phyloP scores from a whole-genome alignment of 2,329 filamentous ascomycete genomes.

The Diaporthe amygdali region DNA sequence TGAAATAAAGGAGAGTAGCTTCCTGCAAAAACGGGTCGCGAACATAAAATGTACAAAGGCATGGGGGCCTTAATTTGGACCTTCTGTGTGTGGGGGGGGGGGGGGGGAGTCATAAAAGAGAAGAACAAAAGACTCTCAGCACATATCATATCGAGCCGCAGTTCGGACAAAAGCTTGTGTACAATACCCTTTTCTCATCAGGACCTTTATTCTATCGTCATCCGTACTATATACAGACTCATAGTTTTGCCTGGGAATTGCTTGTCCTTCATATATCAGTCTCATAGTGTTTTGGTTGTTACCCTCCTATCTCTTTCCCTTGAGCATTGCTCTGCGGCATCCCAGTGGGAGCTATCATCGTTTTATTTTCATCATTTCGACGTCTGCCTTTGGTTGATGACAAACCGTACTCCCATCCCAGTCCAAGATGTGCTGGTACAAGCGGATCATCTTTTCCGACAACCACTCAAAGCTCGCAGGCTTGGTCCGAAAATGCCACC shows the following conservation, averaged over 20 bases:
- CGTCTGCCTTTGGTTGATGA: no score
- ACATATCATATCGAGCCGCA: background rate
- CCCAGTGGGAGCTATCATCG: background rate
- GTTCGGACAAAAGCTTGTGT: no score
- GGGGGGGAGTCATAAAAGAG: no score
- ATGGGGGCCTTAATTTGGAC: background rate
- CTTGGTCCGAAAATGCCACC: constrained; percentile 24
- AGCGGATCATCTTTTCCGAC: constrained; percentile 29
- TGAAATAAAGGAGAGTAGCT: constrained; percentile 43
- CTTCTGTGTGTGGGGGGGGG: no score
- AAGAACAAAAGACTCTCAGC: background rate
- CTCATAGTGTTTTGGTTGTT: background rate
- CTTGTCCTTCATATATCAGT: background rate
- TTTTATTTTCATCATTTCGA: no score
- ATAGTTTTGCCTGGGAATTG: background rate
- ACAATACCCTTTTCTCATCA: background rate
- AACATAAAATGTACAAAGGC: background rate
- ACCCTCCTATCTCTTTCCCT: background rate
- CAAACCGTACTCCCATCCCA: background rate
- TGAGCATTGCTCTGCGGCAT: background rate
- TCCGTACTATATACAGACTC: background rate
- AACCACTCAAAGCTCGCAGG: constrained; percentile 25
- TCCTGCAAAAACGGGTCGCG: constrained; percentile 27
- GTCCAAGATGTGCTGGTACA: constrained; percentile 30
- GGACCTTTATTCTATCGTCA: background rate